These are phyloP conservation scores for Suillus bovinus DNA, from an alignment of 768 basidiomycete species.

Conservation along the genomic window DNA sequence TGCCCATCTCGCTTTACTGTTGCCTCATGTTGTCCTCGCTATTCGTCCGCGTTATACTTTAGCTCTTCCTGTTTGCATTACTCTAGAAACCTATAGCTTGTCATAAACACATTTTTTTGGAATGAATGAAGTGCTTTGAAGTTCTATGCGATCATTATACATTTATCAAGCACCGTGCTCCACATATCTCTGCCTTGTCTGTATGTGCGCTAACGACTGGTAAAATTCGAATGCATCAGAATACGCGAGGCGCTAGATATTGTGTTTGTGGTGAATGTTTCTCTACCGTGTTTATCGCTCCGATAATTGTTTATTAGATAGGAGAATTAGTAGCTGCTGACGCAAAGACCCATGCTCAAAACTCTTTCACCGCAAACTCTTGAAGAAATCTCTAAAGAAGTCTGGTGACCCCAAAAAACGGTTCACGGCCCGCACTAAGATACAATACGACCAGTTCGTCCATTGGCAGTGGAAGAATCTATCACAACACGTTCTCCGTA, in stretches of 20 bases:
- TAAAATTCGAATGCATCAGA: too few species aligned
- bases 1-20: too few species aligned
- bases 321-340: too few species aligned
- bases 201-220: background rate
- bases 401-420: background rate
- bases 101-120: background rate
- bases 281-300: too few species aligned
- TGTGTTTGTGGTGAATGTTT: too few species aligned
- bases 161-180: background rate
- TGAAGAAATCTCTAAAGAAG: background rate
- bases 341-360: too few species aligned
- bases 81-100: background rate
- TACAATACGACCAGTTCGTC: background rate
- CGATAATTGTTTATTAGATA: too few species aligned
- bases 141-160: background rate
- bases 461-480: background rate
- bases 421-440: background rate
- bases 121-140: background rate
- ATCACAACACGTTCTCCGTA: too few species aligned
- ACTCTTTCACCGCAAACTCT: too few species aligned
- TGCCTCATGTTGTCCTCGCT: conserved; percentile 4
- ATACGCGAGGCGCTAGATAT: too few species aligned
- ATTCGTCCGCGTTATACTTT: background rate
- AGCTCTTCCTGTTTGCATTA: background rate
- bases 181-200: background rate